Evolutionary conservation across 108 stramenopile genomes (phyloP), one percentile per base, ranked within the genome.

Genomic region (Poteriospumella lacustris): DNA sequence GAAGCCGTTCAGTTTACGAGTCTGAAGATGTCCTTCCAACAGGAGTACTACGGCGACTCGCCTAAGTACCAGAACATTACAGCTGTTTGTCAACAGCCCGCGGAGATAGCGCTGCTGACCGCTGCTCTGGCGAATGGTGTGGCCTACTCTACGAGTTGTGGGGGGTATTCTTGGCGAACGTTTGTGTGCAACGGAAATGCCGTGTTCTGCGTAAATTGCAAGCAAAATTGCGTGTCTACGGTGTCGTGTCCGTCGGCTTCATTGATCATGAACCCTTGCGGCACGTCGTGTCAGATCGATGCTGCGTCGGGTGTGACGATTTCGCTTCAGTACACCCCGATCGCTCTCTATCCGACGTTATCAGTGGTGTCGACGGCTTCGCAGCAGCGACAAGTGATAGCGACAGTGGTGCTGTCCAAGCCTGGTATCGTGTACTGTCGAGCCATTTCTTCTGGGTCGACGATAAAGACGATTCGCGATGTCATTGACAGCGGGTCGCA

Each of bases 191-290:
- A 64, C 36, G 15, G 31, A 9, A 12, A 12, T 64, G 3, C 31
- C 5, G 60, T 64, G 31, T 64, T 64, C 5, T 64, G 60, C 31
- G 24, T 64, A 19, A 64, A 64, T 64, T 64, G 60, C 60, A 64
- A 64, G 36, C 60, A 9, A 31, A 19, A 12, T 19, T 64, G 60
- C 31, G 29, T 64, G 9, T 3, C 9, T 5, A 12, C 29, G 15
- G 60, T 64, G 15, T 5, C 31, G 9, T 64, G 60, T 34, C 60
- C 60, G 9, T 5, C 9, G 9, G 3, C 28, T 34, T 64, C 60
- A 31, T 64, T 64, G 28, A 33, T 64, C 36, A 34, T 64, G 36
- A 64, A 64, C 36, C 60, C 60, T 34, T 64, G 60, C 24, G 9
- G 60, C 24, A 12, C 15, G 3, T 12, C 3, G 33, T 33, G 36